Base-by-base conservation (phyloP, 345 rosid genomes). In the Linum trigynum region DNA sequence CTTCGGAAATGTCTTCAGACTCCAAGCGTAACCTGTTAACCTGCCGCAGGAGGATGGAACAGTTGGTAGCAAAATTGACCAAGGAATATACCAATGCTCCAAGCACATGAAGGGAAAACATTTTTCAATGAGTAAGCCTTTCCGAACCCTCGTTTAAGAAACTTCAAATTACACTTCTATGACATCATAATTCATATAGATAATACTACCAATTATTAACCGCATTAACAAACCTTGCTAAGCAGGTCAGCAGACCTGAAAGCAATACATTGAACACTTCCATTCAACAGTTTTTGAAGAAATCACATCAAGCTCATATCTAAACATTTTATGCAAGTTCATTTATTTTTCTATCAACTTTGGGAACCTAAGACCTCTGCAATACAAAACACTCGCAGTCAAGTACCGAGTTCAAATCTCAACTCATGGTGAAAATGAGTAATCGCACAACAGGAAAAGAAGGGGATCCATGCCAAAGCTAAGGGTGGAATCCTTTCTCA, bases 21-120 rank as follows among this genome's bases (percentile, higher is more conserved):
- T 86, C 96, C 62, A 68, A 72, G 66, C 84, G 85, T 59, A 82
- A 67, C 67, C 67, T 86, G 73, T 94, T 94, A 43, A 87, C 64
- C 97, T 90, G 80, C 72, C 72, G 72, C 43, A 74, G 36, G 37
- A 15, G 74, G 32, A 65, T 69, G n/a, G 58, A 41, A 37, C 40
- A 11, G 59, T 10, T 43, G 59, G 72, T 38, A 64, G 67, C 41
- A 36, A 16, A 41, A 53, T 43, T 11, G 59, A 38, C 5, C 15
- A 41, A 67, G 7, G 32, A 23, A 23, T 23, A 23, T 23, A 23
- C 32, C 32, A 23, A 23, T 23, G 32, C 32, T 23, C 5, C 4
- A 63, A 55, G 39, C 40, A 58, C 53, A 48, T 10, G 53, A 9
- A 9, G 14, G 7, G 53, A 15, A 48, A 48, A 12, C 9, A 48